Base-by-base conservation (phyloP, 2,329 filamentous ascomycete species). In the Talaromyces sp. region DNA sequence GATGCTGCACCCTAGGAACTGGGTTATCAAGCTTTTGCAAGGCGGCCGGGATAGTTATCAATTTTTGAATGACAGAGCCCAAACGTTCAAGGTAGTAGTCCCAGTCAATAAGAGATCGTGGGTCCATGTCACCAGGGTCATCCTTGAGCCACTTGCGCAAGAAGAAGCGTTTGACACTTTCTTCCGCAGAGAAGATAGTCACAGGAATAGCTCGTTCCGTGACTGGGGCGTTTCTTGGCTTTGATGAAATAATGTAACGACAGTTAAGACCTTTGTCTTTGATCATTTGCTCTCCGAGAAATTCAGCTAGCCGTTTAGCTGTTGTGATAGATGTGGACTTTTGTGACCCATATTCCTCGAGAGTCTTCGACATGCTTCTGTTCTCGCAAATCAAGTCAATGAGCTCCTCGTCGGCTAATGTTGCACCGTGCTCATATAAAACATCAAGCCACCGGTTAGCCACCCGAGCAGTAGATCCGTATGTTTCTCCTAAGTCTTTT, bases 351-450 rank as follows among this genome's bases (percentile, higher is more conserved):
- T 99, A 99, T 75, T 99, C 95, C 66, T 97, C 93, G 1, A 99
- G 80, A 0, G 94, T 95, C 77, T 99, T 99, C 19, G 88, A 84
- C 94, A 99, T 99, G 79, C 86, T 97, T 79, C 95, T 88, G 78
- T 99, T 99, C 75, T 99, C 94, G 55, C 92, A 97, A 86, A 99
- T 99, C n/a, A 99, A 87, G 69, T 99, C 93, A 75, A 99, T 97
- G 46, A 99, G 84, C 72, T 99, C 94, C 72, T 97, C 93, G 67
- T 99, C 93, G 0, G 93, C 92, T 14, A 99, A 80, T 1, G 92
- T 97, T 3, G 88, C 83, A 17, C 95, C 94, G 65, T 91, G 92
- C 68, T 86, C 90, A 70, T 97, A 85, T 32, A 99, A 79, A 2
- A 99, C 94, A 74, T 99, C 95, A 4, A 99, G 81, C 94, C 94